Conservation (phyloP, 371 early-diverging fungal species). For the Rhizopus stolonifer region DNA sequence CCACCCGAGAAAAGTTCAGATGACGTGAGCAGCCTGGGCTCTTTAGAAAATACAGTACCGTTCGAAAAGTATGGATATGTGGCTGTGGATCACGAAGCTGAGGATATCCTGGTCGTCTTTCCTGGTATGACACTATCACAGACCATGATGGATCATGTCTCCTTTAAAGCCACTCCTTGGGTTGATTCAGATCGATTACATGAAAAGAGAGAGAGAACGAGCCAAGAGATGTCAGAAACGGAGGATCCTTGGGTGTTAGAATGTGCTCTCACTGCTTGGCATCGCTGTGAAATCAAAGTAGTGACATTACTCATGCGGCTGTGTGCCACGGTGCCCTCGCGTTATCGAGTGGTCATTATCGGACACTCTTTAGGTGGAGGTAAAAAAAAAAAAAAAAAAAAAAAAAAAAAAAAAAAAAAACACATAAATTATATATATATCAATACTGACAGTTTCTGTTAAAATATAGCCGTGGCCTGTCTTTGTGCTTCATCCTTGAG, state of each 20-base stretch:
- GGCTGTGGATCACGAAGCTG: constrained; percentile 34
- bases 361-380: constrained; percentile 41
- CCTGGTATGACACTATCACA: constrained; percentile 30
- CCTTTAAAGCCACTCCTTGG: constrained; percentile 35
- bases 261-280: constrained; percentile 40
- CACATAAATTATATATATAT: no score
- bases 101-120: constrained; percentile 39
- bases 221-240: not conserved
- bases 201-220: not conserved
- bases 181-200: constrained; percentile 17
- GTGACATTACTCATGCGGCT: constrained; percentile 41
- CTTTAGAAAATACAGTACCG: constrained; percentile 3
- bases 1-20: constrained; percentile 16
- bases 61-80: constrained; percentile 30
- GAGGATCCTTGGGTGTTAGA: constrained; percentile 36
- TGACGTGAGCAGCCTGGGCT: constrained; percentile 5
- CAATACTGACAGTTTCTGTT: no score
- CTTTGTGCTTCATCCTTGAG: constrained; percentile 42
- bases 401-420: no score
- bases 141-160: constrained; percentile 26
- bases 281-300: constrained; percentile 38
- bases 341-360: constrained; percentile 38
- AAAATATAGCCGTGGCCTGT: constrained; percentile 34
- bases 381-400: no score
- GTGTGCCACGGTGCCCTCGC: constrained; percentile 26